Base-by-base conservation (phyloP, 2,329 filamentous ascomycete species). In the Cladophialophora psammophila region DNA sequence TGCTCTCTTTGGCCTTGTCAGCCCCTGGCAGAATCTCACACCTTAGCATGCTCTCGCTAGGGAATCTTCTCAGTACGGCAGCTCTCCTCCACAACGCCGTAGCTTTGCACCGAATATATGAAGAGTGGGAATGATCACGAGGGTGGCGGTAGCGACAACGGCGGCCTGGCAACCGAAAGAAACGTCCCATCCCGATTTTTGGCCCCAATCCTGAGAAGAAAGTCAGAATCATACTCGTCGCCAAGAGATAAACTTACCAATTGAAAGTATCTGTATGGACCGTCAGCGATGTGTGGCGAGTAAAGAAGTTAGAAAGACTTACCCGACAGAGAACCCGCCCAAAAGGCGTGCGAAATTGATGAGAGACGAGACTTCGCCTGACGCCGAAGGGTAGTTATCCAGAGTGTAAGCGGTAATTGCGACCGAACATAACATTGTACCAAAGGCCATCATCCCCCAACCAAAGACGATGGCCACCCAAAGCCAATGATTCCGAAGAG, bases 341-440 rank as follows among this genome's bases (percentile, higher is more conserved):
- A 80, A 69, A 0, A 81, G 82, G 0, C 84, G 75, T 0, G 78
- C 79, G 57, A 83, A 78, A 72, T 85, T 85, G 48, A 86, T 74
- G 81, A 82, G 84, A 0, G 82, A 81, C 2, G 80, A 80, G 3
- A 86, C 83, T 69, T 86, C 84, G 2, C 83, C 84, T 31, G 79
- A 80, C 1, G 81, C 83, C 72, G 84, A 80, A 0, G 85, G 85
- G 74, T 86, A 87, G 68, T 77, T 78, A 74, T 87, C 84, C 3
- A 87, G 80, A 20, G 79, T 78, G 72, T 86, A 87, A 5, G 82
- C 81, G 60, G 79, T 83, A 26, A 86, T 74, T 0, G 82, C 82
- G 3, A 85, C 83, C 5, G 73, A 70, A 7, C 66, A 62, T 15
- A 72, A 62, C 50, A 73, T 69, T 3, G 55, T 72, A 26, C 74